Conservation (phyloP, 1,284 basidiomycete species). For the Farysia itapuensis region DNA sequence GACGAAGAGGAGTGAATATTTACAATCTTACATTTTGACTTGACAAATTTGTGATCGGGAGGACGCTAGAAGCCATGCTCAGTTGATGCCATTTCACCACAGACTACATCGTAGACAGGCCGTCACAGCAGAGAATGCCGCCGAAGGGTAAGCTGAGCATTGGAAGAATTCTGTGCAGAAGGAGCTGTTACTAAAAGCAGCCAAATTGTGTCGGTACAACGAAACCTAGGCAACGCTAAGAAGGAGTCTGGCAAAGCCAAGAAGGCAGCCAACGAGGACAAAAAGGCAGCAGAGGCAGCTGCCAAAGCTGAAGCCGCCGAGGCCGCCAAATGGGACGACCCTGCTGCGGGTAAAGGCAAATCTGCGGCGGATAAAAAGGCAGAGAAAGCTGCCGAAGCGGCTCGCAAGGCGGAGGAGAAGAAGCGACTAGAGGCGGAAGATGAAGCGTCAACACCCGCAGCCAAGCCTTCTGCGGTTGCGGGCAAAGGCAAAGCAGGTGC, state of each 20-base stretch:
- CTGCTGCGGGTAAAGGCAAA: constrained; percentile 66
- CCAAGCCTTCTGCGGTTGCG: constrained; percentile 66
- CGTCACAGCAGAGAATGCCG: constrained; percentile 4
- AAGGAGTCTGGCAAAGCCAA: constrained; percentile 66
- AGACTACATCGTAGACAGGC: too few relatives aligned
- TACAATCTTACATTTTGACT: too few relatives aligned
- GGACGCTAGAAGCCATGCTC: too few relatives aligned
- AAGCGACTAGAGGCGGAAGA: constrained; percentile 72
- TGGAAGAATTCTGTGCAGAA: too few relatives aligned
- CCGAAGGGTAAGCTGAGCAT: constrained; percentile 1
- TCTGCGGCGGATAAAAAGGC: constrained; percentile 76
- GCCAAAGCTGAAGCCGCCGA: constrained; percentile 72
- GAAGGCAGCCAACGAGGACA: constrained; percentile 89
- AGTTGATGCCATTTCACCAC: too few relatives aligned
- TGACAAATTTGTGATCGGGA: too few relatives aligned
- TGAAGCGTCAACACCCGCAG: constrained; percentile 70
- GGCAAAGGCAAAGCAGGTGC: constrained; percentile 63
- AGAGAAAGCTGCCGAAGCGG: constrained; percentile 62
- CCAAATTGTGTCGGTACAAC: too few relatives aligned
- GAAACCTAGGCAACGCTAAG: constrained; percentile 32
- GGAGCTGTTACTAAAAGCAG: too few relatives aligned
- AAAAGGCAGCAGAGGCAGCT: constrained; percentile 67
- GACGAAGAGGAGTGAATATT: too few relatives aligned
- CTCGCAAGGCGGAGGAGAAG: constrained; percentile 64
- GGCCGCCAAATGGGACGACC: constrained; percentile 73